Percentiles rank a stretch among this genome's conserved stretches.
These are phyloP conservation scores for Phytopythium aichiense DNA, from an alignment of 352 stramenopile genomes.

Conservation along the genomic window DNA sequence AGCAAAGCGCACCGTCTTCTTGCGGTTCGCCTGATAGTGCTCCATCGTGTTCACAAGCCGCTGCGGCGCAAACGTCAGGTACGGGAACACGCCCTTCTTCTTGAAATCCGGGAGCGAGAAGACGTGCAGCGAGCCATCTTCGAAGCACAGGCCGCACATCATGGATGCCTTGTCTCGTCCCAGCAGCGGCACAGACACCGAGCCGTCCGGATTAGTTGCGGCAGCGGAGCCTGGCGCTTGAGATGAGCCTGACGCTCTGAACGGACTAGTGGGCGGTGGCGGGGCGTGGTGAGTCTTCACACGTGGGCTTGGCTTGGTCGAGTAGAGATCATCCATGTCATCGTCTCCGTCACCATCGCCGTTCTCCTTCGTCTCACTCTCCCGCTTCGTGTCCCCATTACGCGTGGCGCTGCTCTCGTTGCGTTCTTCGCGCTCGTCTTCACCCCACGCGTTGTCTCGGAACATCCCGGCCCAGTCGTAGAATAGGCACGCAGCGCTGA, in stretches of 20 bases:
- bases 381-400: conserved; percentile 13
- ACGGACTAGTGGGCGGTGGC: background rate
- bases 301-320: conserved; percentile 36
- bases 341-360: conserved; percentile 46
- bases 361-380: conserved; percentile 8
- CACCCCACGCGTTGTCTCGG: conserved; percentile 48
- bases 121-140: conserved; percentile 75
- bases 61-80: conserved; percentile 78
- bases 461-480: conserved; percentile 86
- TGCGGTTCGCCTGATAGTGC: conserved; percentile 49
- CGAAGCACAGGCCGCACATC: conserved; percentile 84
- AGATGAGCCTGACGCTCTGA: background rate
- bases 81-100: conserved; percentile 76
- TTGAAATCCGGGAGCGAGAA: conserved; percentile 83
- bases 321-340: conserved; percentile 73
- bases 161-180: conserved; percentile 50
- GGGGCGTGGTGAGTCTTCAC: conserved; percentile 11
- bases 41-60: conserved; percentile 74
- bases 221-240: background rate
- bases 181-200: conserved; percentile 50
- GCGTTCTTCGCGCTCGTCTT: conserved; percentile 41
- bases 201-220: conserved; percentile 27
- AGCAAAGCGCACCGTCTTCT: conserved; percentile 49
- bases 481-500: conserved; percentile 76
- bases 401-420: conserved; percentile 12